Base-by-base conservation (phyloP, 2,329 filamentous ascomycete genomes). In the Pseudogymnoascus sp. region DNA sequence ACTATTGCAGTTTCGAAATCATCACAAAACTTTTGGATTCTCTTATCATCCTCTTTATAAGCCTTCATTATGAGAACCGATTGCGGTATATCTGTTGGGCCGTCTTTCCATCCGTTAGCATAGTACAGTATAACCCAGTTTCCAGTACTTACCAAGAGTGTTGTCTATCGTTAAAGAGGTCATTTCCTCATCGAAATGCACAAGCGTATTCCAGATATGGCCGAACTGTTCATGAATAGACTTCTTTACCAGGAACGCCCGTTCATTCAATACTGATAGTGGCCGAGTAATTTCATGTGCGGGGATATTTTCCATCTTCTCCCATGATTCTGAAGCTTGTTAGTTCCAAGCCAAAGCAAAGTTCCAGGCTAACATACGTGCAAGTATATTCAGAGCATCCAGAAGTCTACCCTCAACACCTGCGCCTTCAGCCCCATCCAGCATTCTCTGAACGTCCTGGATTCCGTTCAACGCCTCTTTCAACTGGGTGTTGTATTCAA, bases 151-250 rank as follows among this genome's bases (percentile, higher is more conserved):
- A 33, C 63, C 38, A 8, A 66, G 30, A 8, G 58, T 61, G 28
- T 67, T 61, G 11, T 68, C 64, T 5, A 95, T 80, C 0, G 77
- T 80, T 6, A 94, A 75, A 52, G 75, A 79, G 7, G 78, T 77
- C 7, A 77, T 74, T 22, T 82, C 77, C 0, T 78, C 73, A 69
- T 93, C 84, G 16, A 92, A 75, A 1, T 79, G 75, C 11, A 96
- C 77, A 45, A 93, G 77, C 0, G 80, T 77, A 63, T 83, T 82
- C 91, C 92, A 97, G n/a, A 86, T 81, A 62, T 80, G 79, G 45
- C 84, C 82, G 39, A 94, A 81, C 7, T 84, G 83, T 41, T 88
- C 83, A 63, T 86, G 82, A 22, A 94, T 82, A 19, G 83, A 80
- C 2, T 82, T 80, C 65, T 86, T 87, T 62, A 96, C 77, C 68